These are phyloP conservation scores for Acrocalymma vagum DNA, from an alignment of 2,329 filamentous ascomycete species.

Conservation along the genomic window DNA sequence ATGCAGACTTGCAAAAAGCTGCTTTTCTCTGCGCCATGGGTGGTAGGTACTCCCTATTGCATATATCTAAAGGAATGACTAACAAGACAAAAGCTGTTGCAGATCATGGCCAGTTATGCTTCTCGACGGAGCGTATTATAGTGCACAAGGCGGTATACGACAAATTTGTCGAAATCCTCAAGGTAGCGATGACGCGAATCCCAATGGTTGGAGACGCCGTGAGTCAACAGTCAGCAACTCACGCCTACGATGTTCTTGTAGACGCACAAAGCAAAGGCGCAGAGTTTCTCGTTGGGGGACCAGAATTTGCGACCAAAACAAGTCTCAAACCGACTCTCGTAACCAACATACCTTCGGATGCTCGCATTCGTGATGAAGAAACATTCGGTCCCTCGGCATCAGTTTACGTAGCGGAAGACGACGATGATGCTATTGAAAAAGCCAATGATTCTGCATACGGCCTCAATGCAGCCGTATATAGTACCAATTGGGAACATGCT, in stretches of 20 bases:
- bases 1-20: conserved; percentile 65
- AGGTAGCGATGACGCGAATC: conserved; percentile 52
- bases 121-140: conserved; percentile 80
- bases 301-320: conserved; percentile 48
- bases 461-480: conserved; percentile 75
- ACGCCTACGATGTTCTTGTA: conserved; percentile 54
- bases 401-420: conserved; percentile 68
- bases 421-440: conserved; percentile 75
- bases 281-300: conserved; percentile 59
- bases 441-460: conserved; percentile 87
- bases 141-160: conserved; percentile 63
- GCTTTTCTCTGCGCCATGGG: conserved; percentile 29
- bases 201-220: conserved; percentile 50
- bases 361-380: conserved; percentile 77
- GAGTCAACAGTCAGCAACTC: conserved; percentile 34
- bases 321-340: conserved; percentile 71
- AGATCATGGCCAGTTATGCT: conserved; percentile 76
- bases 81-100: conserved; percentile 13
- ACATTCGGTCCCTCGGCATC: conserved; percentile 79
- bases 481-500: conserved; percentile 63
- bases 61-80: not conserved
- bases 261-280: conserved; percentile 66
- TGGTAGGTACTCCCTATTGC: conserved; percentile 11
- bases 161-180: conserved; percentile 58
- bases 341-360: conserved; percentile 68